Evolutionary conservation across 2,329 filamentous ascomycete genomes (phyloP), one percentile per base, ranked within the genome.

Genomic region (Colletotrichum salicis): DNA sequence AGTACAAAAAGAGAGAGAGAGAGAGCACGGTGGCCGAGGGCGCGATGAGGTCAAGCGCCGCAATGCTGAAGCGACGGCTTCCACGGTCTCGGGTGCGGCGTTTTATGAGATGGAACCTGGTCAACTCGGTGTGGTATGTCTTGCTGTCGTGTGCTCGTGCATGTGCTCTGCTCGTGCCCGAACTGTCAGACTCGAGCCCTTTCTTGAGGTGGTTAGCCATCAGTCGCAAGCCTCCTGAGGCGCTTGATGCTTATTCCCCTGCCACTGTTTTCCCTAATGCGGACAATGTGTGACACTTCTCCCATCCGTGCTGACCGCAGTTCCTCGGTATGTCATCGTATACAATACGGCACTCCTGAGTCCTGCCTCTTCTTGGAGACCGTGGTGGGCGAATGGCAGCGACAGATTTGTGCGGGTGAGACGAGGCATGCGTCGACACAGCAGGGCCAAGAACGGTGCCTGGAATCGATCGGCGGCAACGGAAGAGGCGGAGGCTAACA

Each of bases 401-500:
- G 33, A 27, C 48, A 19, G 19, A 48, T 54, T 35, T 8, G 63
- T 41, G 37, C 29, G 29, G 61, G 37, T 60, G 58, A 35, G 67
- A 59, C 56, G 63, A 66, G 55, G 27, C 37, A 45, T 37, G 27
- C 52, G 68, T 57, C 58, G 58, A 71, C 31, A 59, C 52, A 22
- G 52, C 58, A 64, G 41, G 22, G 64, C 65, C 69, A 64, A 71
- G 54, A 69, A 59, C 35, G n/a, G 69, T 71, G 55, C 69, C 69
- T 71, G 69, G 22, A 11, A 71, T 59, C 64, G 52, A 71, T 69
- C 69, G 58, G 59, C 65, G 48, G 57, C 33, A 51, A 48, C 33
- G 37, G 57, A 62, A 54, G 31, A 41, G 51, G 45, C 63, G 63
- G 55, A 54, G 48, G 63, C 60, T 37, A 62, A 41, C 37, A 33